Evolutionary conservation across 306 rosid genomes (phyloP).

Genomic region (Vachellia pachyceras): DNA sequence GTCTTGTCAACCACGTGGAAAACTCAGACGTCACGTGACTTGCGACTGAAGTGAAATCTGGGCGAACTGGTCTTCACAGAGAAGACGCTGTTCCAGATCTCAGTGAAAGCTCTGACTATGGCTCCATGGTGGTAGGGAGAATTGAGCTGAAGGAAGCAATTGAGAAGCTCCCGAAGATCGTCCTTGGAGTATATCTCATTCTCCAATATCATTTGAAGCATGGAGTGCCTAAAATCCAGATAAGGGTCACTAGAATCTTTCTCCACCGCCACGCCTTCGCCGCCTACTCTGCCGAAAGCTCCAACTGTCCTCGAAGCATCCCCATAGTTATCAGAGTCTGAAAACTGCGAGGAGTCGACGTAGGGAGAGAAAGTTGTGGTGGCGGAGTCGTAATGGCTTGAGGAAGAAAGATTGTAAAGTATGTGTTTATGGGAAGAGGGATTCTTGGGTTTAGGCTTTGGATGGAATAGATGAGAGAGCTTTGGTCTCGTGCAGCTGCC

Average conservation of each 20-base stretch:
- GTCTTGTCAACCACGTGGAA: slow-evolving; percentile 33
- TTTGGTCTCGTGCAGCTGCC: slow-evolving; percentile 70
- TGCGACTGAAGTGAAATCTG: slow-evolving; percentile 35
- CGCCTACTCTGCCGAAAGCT: slow-evolving; percentile 73
- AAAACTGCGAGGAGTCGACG: slow-evolving; percentile 39
- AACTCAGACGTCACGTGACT: slow-evolving; percentile 57
- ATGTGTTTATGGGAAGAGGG: slow-evolving; percentile 43
- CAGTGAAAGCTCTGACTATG: slow-evolving; percentile 82
- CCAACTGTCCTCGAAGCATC: slow-evolving; percentile 35
- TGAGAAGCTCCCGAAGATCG: slow-evolving; percentile 75
- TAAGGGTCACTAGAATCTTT: slow-evolving; percentile 94
- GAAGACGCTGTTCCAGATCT: slow-evolving; percentile 91
- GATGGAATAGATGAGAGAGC: slow-evolving; percentile 54
- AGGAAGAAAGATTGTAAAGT: slow-evolving; percentile 31
- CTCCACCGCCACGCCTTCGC: slow-evolving; percentile 89
- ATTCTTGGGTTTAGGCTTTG: slow-evolving; percentile 53
- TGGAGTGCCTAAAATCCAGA: slow-evolving; percentile 80
- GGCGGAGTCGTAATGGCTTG: slow-evolving; percentile 37
- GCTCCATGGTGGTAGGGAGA: slow-evolving; percentile 74
- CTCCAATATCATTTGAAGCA: slow-evolving; percentile 94
- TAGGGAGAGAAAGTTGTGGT: slow-evolving; percentile 50
- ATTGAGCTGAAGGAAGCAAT: slow-evolving; percentile 84
- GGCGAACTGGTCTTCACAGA: slow-evolving; percentile 49
- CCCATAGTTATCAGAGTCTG: slow-evolving; percentile 21
- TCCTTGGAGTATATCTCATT: slow-evolving; percentile 85